Conservation (phyloP, 441 rosid species). For the Omphalea diandra region DNA sequence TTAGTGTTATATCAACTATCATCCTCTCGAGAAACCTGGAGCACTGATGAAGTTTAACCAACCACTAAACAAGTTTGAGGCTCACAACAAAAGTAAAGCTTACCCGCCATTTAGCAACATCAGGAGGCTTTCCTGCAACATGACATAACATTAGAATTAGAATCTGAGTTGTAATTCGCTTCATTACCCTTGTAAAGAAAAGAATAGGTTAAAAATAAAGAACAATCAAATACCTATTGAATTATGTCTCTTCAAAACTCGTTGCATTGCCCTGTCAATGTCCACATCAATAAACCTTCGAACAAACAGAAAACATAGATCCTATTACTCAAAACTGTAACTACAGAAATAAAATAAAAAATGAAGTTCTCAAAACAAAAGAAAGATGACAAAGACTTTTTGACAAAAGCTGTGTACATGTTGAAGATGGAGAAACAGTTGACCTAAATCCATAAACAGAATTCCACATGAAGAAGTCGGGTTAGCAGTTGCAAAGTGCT, state of each 20-base stretch:
- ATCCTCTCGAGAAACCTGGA: background rate
- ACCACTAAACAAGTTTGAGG: background rate
- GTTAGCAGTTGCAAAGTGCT: too few species aligned
- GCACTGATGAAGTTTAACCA: background rate
- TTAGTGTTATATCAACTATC: background rate
- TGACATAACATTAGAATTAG: background rate
- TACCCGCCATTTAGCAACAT: slow-evolving; percentile 88
- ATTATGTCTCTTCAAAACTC: slow-evolving; percentile 74
- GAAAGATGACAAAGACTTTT: background rate
- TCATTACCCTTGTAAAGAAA: background rate
- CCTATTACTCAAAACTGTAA: slow-evolving; percentile 6
- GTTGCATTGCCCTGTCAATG: slow-evolving; percentile 70
- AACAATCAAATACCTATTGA: slow-evolving; percentile 51
- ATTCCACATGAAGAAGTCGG: too few species aligned
- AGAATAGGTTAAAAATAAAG: slow-evolving; percentile 1
- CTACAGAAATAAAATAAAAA: slow-evolving; percentile 3
- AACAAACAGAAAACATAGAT: slow-evolving; percentile 18
- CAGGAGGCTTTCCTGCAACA: slow-evolving; percentile 62
- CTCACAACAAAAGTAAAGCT: slow-evolving; percentile 9
- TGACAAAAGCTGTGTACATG: background rate
- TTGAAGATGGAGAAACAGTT: slow-evolving; percentile 1
- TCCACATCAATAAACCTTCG: slow-evolving; percentile 78
- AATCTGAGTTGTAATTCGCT: background rate
- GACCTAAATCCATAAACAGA: background rate
- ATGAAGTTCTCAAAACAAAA: slow-evolving; percentile 4